Percentiles rank a stretch among this genome's conserved stretches.
phyloP scores from a whole-genome alignment of 495 filamentous ascomycete genomes.

The Sporormia fimetaria region DNA sequence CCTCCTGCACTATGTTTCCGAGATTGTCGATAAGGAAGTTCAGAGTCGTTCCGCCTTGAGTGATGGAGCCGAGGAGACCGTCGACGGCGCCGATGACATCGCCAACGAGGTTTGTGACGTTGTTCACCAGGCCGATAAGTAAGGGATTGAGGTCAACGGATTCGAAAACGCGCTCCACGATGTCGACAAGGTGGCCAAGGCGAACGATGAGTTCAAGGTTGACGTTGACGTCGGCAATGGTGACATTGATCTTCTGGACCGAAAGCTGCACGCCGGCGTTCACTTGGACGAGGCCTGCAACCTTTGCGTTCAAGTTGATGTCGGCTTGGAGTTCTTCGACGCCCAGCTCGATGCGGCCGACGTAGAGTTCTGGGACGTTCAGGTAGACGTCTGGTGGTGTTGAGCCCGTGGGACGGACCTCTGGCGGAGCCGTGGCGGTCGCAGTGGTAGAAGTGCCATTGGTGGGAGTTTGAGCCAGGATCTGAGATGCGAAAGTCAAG shows the following conservation, averaged over 20 bases:
- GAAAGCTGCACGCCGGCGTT: conserved; percentile 45
- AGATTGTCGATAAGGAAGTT: conserved; percentile 48
- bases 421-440: conserved; percentile 4
- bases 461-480: conserved; percentile 15
- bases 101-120: conserved; percentile 39
- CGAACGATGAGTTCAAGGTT: conserved; percentile 46
- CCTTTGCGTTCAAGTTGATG: conserved; percentile 44
- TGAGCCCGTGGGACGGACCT: conserved; percentile 4
- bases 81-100: conserved; percentile 44
- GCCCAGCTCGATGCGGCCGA: conserved; percentile 45
- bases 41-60: conserved; percentile 40
- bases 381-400: conserved; percentile 44
- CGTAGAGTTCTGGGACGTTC: conserved; percentile 42
- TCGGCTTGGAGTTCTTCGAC: conserved; percentile 45
- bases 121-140: conserved; percentile 43
- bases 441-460: conserved; percentile 5
- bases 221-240: conserved; percentile 45
- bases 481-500: conserved; percentile 9
- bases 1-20: conserved; percentile 47
- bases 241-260: conserved; percentile 46
- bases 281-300: conserved; percentile 43
- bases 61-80: conserved; percentile 43
- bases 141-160: conserved; percentile 47
- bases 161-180: conserved; percentile 46
- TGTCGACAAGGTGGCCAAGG: conserved; percentile 45